A percentile compares a stretch with the other conserved stretches of the same genome.
Conservation (phyloP, 306 rosid genomes). For the Luffa aegyptiaca region DNA sequence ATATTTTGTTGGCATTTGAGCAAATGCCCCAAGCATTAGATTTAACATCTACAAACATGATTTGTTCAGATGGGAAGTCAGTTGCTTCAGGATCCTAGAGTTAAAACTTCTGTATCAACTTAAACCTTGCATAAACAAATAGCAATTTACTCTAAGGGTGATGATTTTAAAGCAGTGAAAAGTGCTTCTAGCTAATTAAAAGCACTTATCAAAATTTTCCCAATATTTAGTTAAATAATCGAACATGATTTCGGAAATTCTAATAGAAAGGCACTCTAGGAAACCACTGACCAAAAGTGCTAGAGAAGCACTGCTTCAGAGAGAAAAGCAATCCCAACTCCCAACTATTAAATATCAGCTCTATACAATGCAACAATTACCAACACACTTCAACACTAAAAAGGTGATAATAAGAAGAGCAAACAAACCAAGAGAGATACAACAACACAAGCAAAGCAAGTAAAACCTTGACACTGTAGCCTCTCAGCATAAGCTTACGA, state of each 20-base stretch:
- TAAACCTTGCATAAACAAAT: background rate
- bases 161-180: background rate
- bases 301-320: background rate
- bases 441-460: background rate
- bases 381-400: background rate
- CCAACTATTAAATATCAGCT: background rate
- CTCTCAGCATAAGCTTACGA: constrained; percentile 91
- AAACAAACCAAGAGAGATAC: background rate
- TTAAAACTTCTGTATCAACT: background rate
- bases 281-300: background rate
- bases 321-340: background rate
- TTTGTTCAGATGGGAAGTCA: background rate
- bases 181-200: background rate
- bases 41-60: background rate
- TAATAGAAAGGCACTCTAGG: background rate
- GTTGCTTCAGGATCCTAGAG: background rate
- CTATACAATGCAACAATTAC: background rate
- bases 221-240: background rate
- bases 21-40: background rate
- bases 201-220: background rate
- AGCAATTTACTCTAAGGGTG: background rate
- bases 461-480: constrained; percentile 70
- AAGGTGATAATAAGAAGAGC: background rate
- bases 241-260: background rate
- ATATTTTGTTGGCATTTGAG: background rate